These are phyloP conservation scores for Coniella vitis DNA, from an alignment of 2,329 filamentous ascomycete species.

Conservation along the genomic window DNA sequence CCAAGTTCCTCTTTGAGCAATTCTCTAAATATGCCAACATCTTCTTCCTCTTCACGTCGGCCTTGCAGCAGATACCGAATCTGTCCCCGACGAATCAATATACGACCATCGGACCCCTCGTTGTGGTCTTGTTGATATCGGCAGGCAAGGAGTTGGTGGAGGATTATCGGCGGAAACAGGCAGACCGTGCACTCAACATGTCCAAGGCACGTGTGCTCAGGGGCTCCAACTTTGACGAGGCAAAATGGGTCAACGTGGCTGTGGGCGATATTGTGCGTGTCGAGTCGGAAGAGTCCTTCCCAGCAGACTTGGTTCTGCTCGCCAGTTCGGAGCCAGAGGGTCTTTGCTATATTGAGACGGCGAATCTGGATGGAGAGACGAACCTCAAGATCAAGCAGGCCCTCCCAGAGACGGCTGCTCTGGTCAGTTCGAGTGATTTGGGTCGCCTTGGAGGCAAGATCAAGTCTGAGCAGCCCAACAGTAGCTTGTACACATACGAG, in stretches of 20 bases:
- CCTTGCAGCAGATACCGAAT: conserved; percentile 87
- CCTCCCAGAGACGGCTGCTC: conserved; percentile 79
- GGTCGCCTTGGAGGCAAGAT: conserved; percentile 79
- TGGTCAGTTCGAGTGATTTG: conserved; percentile 82
- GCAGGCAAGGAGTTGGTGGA: conserved; percentile 92
- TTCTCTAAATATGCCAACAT: conserved; percentile 99
- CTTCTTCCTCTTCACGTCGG: conserved; percentile 97
- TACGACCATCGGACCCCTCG: conserved; percentile 91
- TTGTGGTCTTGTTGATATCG: conserved; percentile 87
- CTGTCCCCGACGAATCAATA: conserved; percentile 93
- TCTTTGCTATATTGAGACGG: conserved; percentile 96
- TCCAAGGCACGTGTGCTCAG: conserved; percentile 78
- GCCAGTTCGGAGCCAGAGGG: conserved; percentile 96
- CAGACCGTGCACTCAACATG: conserved; percentile 80
- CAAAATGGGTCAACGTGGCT: conserved; percentile 87
- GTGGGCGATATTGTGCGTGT: conserved; percentile 92
- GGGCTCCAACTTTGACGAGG: conserved; percentile 77
- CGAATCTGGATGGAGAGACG: conserved; percentile 94
- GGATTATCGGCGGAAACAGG: conserved; percentile 82
- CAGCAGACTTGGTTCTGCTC: conserved; percentile 84
- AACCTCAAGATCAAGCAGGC: conserved; percentile 99
- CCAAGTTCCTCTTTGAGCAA: conserved; percentile 96
- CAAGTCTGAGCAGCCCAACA: conserved; percentile 95
- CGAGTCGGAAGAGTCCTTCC: conserved; percentile 91
- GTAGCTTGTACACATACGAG: conserved; percentile 96